Base-by-base conservation (phyloP, 305 asterid species). In the Fraxinus angustifolia region DNA sequence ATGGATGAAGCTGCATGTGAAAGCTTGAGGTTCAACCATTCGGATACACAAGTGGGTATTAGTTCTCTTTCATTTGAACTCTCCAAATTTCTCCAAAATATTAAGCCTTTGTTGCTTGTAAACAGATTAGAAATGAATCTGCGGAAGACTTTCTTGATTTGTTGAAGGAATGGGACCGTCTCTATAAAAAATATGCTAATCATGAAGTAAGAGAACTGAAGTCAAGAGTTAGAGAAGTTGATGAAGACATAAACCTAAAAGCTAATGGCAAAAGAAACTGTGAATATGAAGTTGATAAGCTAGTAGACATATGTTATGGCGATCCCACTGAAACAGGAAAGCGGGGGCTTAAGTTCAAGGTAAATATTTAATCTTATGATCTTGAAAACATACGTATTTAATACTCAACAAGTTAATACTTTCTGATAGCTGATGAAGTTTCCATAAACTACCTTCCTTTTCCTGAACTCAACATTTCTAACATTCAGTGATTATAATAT, bases 21-120 rank as follows among this genome's bases (percentile, higher is more conserved):
- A 82, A 93, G 96, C 90, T 81, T 93, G 90, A 90, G 87, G 90
- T 83, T 88, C 80, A 93, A 93, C 85, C 98, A 93, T 87, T 91
- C 93, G 3, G 91, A 89, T 84, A 85, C 96, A 79, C 92, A 91
- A 78, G 97, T 93, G 76, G 84, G 91, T 80, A 67, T 76, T 70
- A 79, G 35, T 83, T 75, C 65, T 76, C 81, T 35, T 78, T 38
- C 73, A 8, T 56, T 42, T 45, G 19, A 74, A 83, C 73, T 68
- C 36, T 75, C 79, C 60, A 68, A 62, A 68, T 74, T 67, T 80
- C 78, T 81, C 28, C 19, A 80, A 80, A 81, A 50, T 67, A 68
- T 80, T 78, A 81, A 77, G 45, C 68, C 50, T 78, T 72, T 81
- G 73, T 48, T 74, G 77, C 67, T 79, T 83, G 82, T 23, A 11